Percentiles rank a stretch among this genome's conserved stretches.
Evolutionary conservation across 768 basidiomycete species (phyloP).

Genomic region (Terana coerulea): DNA sequence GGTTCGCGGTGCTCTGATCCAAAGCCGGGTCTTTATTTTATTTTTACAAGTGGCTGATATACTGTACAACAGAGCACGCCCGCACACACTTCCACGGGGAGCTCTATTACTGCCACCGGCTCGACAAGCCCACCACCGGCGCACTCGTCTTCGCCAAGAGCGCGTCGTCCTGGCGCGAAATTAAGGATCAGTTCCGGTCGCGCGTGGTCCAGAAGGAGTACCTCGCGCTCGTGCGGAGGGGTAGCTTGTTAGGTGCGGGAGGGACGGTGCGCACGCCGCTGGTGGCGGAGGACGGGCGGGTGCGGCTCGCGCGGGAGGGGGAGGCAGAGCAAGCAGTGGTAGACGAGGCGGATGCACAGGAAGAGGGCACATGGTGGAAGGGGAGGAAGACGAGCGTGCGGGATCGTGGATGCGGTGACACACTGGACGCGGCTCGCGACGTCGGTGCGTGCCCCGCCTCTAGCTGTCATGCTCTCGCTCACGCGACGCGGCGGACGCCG

Average conservation of each 20-base stretch:
- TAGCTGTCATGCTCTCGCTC: neutral
- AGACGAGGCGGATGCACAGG: too few relatives aligned
- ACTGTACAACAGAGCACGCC: too few relatives aligned
- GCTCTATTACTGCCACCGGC: constrained; percentile 49
- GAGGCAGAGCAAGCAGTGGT: too few relatives aligned
- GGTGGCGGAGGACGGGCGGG: constrained; percentile 43
- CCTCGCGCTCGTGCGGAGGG: constrained; percentile 59
- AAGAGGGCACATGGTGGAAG: neutral
- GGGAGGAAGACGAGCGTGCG: too few relatives aligned
- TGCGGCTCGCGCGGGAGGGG: constrained; percentile 21
- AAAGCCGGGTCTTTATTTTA: too few relatives aligned
- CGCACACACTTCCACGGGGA: neutral
- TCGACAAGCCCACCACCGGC: constrained; percentile 71
- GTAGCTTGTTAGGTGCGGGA: constrained; percentile 26
- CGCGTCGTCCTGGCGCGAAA: constrained; percentile 36
- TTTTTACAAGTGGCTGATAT: too few relatives aligned
- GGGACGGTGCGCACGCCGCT: constrained; percentile 39
- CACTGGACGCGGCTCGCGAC: constrained; percentile 12
- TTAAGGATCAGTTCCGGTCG: constrained; percentile 52
- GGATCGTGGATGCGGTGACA: constrained; percentile 22
- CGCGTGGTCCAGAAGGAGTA: constrained; percentile 54
- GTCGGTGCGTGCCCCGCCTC: constrained; percentile 1
- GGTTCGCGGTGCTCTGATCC: too few relatives aligned
- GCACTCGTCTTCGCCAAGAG: constrained; percentile 53
- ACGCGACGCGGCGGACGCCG: too few relatives aligned